A percentile compares a stretch with the other conserved stretches of the same genome.
These are phyloP conservation scores for Penicillium sp. DNA, from an alignment of 2,329 filamentous ascomycete genomes.

Conservation along the genomic window DNA sequence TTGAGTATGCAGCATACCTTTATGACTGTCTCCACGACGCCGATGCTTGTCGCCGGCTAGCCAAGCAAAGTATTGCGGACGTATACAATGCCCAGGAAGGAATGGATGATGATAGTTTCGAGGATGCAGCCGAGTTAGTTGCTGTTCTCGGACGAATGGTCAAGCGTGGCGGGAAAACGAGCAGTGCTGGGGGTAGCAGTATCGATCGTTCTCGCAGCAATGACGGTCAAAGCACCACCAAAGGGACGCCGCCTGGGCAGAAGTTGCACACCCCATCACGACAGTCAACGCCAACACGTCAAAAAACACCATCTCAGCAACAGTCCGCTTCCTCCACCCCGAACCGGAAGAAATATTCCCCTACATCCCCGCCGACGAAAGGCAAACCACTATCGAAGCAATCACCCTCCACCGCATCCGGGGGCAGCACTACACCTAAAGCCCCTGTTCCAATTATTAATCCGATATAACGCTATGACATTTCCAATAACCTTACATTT, in stretches of 20 bases:
- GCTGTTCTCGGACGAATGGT: conserved; percentile 84
- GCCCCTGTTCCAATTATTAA: conserved; percentile 27
- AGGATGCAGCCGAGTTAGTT: conserved; percentile 84
- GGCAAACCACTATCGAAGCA: conserved; percentile 8
- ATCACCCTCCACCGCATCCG: conserved; percentile 9
- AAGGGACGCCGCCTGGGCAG: conserved; percentile 11
- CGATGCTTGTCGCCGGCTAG: conserved; percentile 69
- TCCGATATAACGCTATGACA: conserved; percentile 40
- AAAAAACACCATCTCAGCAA: background rate
- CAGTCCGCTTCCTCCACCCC: conserved; percentile 6
- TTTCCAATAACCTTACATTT: conserved; percentile 2
- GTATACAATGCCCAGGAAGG: conserved; percentile 88
- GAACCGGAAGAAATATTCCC: conserved; percentile 3
- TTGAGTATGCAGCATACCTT: conserved; percentile 88
- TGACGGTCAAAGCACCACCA: conserved; percentile 12
- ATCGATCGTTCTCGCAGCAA: conserved; percentile 18
- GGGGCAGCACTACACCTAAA: conserved; percentile 13
- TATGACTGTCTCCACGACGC: conserved; percentile 88
- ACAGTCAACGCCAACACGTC: conserved; percentile 2
- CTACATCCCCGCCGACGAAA: conserved; percentile 4
- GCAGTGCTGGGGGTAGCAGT: conserved; percentile 28
- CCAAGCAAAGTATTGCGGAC: conserved; percentile 78
- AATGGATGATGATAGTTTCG: conserved; percentile 93
- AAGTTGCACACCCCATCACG: conserved; percentile 9
- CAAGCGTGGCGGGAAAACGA: conserved; percentile 59